A percentile compares a stretch with the other conserved stretches of the same genome.
phyloP scores from a whole-genome alignment of 2,329 filamentous ascomycete species.

The Cladosporium sp. region DNA sequence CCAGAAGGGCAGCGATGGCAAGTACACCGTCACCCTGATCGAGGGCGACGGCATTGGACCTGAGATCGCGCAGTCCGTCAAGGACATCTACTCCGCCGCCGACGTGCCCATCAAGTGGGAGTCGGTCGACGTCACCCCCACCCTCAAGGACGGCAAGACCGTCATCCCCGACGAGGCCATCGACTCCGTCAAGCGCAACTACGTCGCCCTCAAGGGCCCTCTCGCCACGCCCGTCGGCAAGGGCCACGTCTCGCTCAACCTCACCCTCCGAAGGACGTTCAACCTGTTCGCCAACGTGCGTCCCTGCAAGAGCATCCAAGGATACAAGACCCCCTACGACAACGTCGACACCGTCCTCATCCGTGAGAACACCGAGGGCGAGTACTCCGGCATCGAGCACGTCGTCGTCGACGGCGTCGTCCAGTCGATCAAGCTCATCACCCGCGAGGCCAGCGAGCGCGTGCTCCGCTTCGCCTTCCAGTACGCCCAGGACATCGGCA shows the following conservation, averaged over 20 bases:
- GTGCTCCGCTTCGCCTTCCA: slow-evolving; percentile 98
- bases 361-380: slow-evolving; percentile 99
- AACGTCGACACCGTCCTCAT: slow-evolving; percentile 95
- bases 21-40: slow-evolving; percentile 93
- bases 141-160: slow-evolving; percentile 91
- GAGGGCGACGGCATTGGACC: slow-evolving; percentile 99
- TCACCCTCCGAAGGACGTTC: slow-evolving; percentile 97
- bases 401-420: slow-evolving; percentile 96
- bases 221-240: slow-evolving; percentile 98
- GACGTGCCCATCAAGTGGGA: slow-evolving; percentile 98
- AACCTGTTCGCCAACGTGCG: slow-evolving; percentile 99
- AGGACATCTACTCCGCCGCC: slow-evolving; percentile 96
- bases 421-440: slow-evolving; percentile 99
- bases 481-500: slow-evolving; percentile 88
- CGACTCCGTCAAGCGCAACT: slow-evolving; percentile 89
- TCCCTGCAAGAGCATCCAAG: slow-evolving; percentile 92
- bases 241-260: slow-evolving; percentile 97
- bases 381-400: slow-evolving; percentile 99
- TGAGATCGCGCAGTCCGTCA: slow-evolving; percentile 95
- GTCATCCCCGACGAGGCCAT: slow-evolving; percentile 92
- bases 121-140: slow-evolving; percentile 91
- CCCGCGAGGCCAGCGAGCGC: slow-evolving; percentile 87
- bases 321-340: slow-evolving; percentile 98
- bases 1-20: slow-evolving; percentile 82
- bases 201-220: slow-evolving; percentile 96